phyloP scores from a whole-genome alignment of 1,284 basidiomycete genomes.

The Cutaneotrichosporon dermatis region DNA sequence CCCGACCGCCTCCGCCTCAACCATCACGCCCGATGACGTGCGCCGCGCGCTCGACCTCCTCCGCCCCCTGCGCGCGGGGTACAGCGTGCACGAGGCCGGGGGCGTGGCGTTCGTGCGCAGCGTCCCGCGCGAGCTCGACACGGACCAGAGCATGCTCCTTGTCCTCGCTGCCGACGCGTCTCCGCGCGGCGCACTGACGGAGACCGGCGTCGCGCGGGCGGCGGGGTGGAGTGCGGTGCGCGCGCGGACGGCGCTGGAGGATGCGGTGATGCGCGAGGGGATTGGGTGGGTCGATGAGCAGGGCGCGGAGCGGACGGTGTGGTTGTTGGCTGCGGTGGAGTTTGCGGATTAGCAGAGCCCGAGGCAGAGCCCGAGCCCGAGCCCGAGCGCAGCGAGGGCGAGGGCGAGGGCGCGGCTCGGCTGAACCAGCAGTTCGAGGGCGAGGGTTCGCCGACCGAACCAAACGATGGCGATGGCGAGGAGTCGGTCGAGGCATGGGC shows the following conservation, averaged over 20 bases:
- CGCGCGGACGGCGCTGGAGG: constrained; percentile 72
- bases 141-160: constrained; percentile 72
- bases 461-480: no score
- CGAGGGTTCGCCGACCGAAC: no score
- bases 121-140: constrained; percentile 63
- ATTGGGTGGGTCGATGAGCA: constrained; percentile 93
- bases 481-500: no score
- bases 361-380: no score
- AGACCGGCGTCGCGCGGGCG: constrained; percentile 42
- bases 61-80: constrained; percentile 81
- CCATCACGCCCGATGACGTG: constrained; percentile 76
- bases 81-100: constrained; percentile 60
- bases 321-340: constrained; percentile 37
- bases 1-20: background rate
- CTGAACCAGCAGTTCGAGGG: no score
- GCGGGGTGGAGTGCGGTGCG: constrained; percentile 76
- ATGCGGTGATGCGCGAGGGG: constrained; percentile 84
- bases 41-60: constrained; percentile 79
- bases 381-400: no score
- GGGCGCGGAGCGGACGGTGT: constrained; percentile 49
- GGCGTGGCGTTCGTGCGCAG: constrained; percentile 34
- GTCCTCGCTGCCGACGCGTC: constrained; percentile 65
- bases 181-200: constrained; percentile 57
- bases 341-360: constrained; percentile 23
- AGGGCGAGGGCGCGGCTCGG: no score